Base-by-base conservation (phyloP, 2,329 filamentous ascomycete genomes). In the Blumeria graminis region DNA sequence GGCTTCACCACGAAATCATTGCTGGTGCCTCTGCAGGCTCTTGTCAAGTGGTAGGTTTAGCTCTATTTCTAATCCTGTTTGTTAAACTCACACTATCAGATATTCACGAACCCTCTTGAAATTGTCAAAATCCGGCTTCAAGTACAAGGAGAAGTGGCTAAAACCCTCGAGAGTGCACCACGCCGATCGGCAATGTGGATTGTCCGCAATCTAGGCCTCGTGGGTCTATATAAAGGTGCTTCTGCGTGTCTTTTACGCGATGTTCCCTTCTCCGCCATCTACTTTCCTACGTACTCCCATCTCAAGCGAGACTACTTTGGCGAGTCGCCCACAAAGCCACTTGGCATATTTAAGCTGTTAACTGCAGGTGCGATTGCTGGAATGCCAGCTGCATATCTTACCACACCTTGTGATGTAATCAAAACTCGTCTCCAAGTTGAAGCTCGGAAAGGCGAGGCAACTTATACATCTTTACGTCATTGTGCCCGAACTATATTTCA, bases 121-220 rank as follows among this genome's bases (percentile, higher is more conserved):
- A 98, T 98, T 66, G 92, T 98, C 74, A 98, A 98, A 76, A 98
- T 98, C 67, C 85, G 92, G 62, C 80, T 98, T 56, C 92, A 98
- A 70, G 85, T 98, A 28, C 92, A 98, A 72, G 92, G 92, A 58
- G 92, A 98, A 71, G 81, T 95, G 45, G 83, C 87, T 61, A 96
- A 95, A 73, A 84, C 76, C 52, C 80, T 86, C 32, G 84, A 92
- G 61, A 83, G 82, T 58, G 78, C 84, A 14, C 86, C 86, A 55
- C 89, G 84, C 70, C 84, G 92, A 62, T 94, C 89, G 10, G 92
- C 92, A 57, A 85, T 96, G 74, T 98, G 92, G 92, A 96, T 98
- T 63, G 84, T 96, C 59, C 82, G 82, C 68, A 95, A 98, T 71
- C 74, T 98, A 60, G 92, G 92, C 75, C 78, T 98, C 53, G 75